Conservation (phyloP, 108 stramenopile species). For the Fragilaria crotonensis region DNA sequence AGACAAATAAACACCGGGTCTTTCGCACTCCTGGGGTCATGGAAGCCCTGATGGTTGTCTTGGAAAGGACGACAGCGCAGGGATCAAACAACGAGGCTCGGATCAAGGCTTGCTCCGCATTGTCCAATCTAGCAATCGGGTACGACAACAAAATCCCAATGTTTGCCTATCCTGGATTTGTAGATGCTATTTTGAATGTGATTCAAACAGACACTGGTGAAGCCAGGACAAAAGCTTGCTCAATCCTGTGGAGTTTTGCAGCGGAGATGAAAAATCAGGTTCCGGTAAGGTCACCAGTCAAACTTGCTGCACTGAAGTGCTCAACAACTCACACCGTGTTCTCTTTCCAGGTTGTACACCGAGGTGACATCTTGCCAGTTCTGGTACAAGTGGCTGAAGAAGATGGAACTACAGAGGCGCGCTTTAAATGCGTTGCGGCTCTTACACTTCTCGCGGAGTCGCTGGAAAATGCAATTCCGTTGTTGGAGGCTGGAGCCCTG, state of each 20-base stretch:
- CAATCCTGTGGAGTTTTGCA: constrained; percentile 88
- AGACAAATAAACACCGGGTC: constrained; percentile 82
- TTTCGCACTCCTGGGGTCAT: constrained; percentile 83
- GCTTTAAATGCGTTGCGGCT: constrained; percentile 89
- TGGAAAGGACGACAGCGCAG: constrained; percentile 61
- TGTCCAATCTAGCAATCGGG: constrained; percentile 84
- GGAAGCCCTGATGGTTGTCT: constrained; percentile 85
- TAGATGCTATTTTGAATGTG: constrained; percentile 76
- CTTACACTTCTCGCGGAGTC: constrained; percentile 81
- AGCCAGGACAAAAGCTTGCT: constrained; percentile 86
- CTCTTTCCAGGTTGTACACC: constrained; percentile 40
- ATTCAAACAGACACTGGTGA: constrained; percentile 80
- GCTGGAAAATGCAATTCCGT: constrained; percentile 78
- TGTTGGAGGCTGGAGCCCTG: constrained; percentile 68
- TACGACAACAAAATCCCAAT: constrained; percentile 93
- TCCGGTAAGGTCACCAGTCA: constrained; percentile 44
- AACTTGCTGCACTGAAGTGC: too few species aligned
- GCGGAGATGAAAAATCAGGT: constrained; percentile 93
- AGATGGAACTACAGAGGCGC: constrained; percentile 80
- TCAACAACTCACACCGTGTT: neutral
- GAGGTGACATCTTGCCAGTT: constrained; percentile 82
- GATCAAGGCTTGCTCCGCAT: constrained; percentile 84
- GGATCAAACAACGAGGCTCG: constrained; percentile 69
- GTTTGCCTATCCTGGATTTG: constrained; percentile 87
- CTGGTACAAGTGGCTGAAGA: constrained; percentile 81